Conservation (phyloP, 495 filamentous ascomycete species). For the Daldinia childiae region DNA sequence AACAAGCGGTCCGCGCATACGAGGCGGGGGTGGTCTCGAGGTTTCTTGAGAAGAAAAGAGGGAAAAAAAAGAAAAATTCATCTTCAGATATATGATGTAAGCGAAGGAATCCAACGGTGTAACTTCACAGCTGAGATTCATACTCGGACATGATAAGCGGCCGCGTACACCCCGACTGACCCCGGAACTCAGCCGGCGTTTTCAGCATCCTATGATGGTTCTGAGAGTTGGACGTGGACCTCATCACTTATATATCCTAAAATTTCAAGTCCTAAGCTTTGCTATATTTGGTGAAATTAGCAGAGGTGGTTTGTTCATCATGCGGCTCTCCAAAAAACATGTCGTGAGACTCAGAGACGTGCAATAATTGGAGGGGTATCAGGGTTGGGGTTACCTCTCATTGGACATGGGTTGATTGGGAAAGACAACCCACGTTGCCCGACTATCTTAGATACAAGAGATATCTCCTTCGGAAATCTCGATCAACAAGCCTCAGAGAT, state of each 20-base stretch:
- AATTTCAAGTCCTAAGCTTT: background rate
- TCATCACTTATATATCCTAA: conserved; percentile 16
- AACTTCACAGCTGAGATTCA: conserved; percentile 17
- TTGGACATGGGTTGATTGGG: conserved; percentile 6
- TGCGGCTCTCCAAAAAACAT: conserved; percentile 29
- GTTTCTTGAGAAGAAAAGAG: background rate
- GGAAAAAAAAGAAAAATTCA: background rate
- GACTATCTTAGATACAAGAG: background rate
- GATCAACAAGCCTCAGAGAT: background rate
- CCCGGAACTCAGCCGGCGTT: background rate
- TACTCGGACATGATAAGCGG: conserved; percentile 11
- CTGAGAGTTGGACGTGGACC: background rate
- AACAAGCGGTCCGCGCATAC: background rate
- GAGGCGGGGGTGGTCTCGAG: conserved; percentile 6
- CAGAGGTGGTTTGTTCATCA: background rate
- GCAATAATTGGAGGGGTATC: conserved; percentile 17
- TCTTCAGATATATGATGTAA: conserved; percentile 16
- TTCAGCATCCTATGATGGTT: conserved; percentile 1
- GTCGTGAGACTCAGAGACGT: conserved; percentile 16
- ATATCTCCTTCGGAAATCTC: background rate
- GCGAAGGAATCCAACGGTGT: conserved; percentile 12
- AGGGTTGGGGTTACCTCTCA: conserved; percentile 11
- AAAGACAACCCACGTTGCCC: conserved; percentile 25
- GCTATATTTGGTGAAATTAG: background rate
- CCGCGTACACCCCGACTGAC: conserved; percentile 2